Evolutionary conservation across 306 rosid species (phyloP).

Genomic region (Betula pendula): DNA sequence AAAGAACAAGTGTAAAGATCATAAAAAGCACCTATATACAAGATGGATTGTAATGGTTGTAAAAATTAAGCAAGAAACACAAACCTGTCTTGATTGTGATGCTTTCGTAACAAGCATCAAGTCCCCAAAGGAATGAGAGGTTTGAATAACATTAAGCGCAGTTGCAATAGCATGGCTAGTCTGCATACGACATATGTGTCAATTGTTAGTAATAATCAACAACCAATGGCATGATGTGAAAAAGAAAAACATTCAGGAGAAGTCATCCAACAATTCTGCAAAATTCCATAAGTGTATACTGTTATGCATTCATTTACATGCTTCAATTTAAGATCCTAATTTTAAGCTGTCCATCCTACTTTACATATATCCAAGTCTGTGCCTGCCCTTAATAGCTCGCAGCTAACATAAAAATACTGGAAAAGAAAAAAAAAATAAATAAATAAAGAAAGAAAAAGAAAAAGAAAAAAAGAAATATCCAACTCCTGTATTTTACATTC

Average conservation of each 20-base stretch:
- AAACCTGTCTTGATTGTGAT: conserved; percentile 67
- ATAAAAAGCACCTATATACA: conserved; percentile 13
- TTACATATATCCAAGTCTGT: not conserved
- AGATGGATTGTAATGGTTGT: not conserved
- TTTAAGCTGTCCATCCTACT: not conserved
- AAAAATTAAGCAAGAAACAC: conserved; percentile 26
- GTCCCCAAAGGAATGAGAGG: conserved; percentile 90
- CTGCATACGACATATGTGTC: conserved; percentile 51
- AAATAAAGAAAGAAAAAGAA: too few relatives aligned
- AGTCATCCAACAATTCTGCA: not conserved
- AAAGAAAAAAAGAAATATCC: not conserved
- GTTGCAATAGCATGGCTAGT: conserved; percentile 69
- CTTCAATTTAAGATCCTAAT: not conserved
- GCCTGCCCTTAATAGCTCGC: not conserved
- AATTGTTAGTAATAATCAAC: conserved; percentile 13
- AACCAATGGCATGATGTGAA: not conserved
- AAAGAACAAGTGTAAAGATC: conserved; percentile 21
- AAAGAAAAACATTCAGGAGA: conserved; percentile 3
- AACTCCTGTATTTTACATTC: not conserved
- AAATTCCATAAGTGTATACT: not conserved
- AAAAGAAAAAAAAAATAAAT: not conserved
- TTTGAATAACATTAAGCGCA: conserved; percentile 75
- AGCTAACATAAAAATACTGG: not conserved
- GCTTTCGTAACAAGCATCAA: conserved; percentile 76
- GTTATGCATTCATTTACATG: not conserved